Percentiles rank a stretch among this genome's conserved stretches.
phyloP scores from a whole-genome alignment of 1,284 basidiomycete genomes.

The Mixia osmundae region DNA sequence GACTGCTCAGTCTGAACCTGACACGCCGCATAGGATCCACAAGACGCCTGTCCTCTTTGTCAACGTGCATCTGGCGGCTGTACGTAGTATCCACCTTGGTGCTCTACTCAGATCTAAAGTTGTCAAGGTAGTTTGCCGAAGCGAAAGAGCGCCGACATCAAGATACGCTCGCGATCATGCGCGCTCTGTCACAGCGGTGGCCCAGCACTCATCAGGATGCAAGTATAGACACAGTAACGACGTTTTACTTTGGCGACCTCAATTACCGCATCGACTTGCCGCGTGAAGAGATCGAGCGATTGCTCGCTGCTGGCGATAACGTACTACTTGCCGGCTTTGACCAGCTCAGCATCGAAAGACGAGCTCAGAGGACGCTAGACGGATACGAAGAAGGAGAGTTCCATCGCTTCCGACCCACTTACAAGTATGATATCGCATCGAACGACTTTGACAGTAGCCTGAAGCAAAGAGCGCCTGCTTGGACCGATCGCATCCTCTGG shows the following conservation, averaged over 20 bases:
- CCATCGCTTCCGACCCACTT: slow-evolving; percentile 43
- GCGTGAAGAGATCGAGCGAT: slow-evolving; percentile 49
- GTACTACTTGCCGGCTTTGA: slow-evolving; percentile 46
- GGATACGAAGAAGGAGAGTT: slow-evolving; percentile 12
- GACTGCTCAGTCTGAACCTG: slow-evolving; percentile 11
- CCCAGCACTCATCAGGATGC: not conserved
- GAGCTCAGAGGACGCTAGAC: slow-evolving; percentile 8
- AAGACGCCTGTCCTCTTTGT: slow-evolving; percentile 81
- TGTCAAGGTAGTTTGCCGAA: slow-evolving; percentile 39
- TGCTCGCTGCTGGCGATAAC: slow-evolving; percentile 40
- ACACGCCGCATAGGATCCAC: slow-evolving; percentile 63
- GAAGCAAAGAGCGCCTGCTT: slow-evolving; percentile 75
- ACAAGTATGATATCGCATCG: slow-evolving; percentile 74
- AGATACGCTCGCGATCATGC: too few relatives aligned
- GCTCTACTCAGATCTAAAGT: slow-evolving; percentile 56
- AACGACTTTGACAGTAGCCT: slow-evolving; percentile 66
- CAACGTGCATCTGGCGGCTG: slow-evolving; percentile 90
- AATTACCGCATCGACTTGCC: slow-evolving; percentile 87
- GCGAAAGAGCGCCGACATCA: slow-evolving; percentile 14
- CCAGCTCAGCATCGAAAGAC: slow-evolving; percentile 14
- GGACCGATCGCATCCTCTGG: slow-evolving; percentile 26
- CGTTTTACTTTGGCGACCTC: slow-evolving; percentile 33
- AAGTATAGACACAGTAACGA: slow-evolving; percentile 1
- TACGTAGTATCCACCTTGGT: slow-evolving; percentile 62
- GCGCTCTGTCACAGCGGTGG: too few relatives aligned